These are phyloP conservation scores for Cryptococcus maquisensis DNA, from an alignment of 1,284 basidiomycete genomes.

Conservation along the genomic window DNA sequence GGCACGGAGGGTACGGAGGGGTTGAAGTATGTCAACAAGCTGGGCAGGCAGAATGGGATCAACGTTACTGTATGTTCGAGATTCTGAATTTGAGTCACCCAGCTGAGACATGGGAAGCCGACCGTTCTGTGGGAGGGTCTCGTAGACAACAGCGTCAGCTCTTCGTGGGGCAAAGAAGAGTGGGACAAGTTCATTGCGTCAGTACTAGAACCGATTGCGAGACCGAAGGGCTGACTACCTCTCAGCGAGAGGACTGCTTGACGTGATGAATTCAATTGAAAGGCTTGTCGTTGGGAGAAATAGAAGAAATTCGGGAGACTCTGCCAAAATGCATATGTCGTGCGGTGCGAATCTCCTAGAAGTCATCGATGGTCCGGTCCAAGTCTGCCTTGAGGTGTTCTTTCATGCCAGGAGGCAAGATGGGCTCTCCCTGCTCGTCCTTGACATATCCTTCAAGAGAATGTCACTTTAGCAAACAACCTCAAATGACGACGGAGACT, in stretches of 20 bases:
- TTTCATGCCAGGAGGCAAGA: constrained; percentile 85
- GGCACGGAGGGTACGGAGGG: constrained; percentile 52
- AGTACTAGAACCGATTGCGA: constrained; percentile 3
- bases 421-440: constrained; percentile 54
- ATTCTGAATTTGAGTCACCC: not conserved
- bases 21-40: constrained; percentile 58
- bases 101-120: constrained; percentile 50
- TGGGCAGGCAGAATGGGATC: constrained; percentile 82
- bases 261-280: no score
- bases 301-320: not conserved
- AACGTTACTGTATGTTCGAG: constrained; percentile 63
- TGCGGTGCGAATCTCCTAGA: constrained; percentile 19
- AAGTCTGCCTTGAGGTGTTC: constrained; percentile 77
- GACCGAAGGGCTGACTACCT: not conserved
- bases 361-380: constrained; percentile 72
- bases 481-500: constrained; percentile 39
- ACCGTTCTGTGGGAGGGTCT: constrained; percentile 83
- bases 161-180: constrained; percentile 75
- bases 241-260: not conserved
- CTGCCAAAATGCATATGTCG: not conserved
- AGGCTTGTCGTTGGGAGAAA: not conserved
- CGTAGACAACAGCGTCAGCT: constrained; percentile 70
- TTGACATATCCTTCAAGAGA: constrained; percentile 52
- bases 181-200: constrained; percentile 74
- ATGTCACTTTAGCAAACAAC: not conserved